Evolutionary conservation across 768 basidiomycete species (phyloP), one percentile per base, ranked within the genome.

Genomic region (Mrakia frigida): DNA sequence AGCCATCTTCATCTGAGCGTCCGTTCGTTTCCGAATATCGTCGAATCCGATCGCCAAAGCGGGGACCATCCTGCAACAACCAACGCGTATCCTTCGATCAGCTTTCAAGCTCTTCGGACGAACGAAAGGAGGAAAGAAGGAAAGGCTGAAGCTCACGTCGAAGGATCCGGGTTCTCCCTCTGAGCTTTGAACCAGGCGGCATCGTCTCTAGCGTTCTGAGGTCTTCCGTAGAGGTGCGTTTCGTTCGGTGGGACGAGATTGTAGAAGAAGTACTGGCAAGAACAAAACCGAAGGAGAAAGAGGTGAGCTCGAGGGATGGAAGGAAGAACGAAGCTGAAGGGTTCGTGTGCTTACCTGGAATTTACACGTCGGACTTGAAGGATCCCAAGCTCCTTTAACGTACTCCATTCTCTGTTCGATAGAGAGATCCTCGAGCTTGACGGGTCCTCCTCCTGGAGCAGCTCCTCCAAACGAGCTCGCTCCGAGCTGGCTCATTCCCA

Each of bases 151-250:
- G 10, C 81, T 77, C 70, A 83, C 82, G 71, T 77, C 16, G 77
- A 74, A 1, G 82, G 82, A 74, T 83, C 82, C 7, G 82, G 82
- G 68, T 83, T 83, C 71, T 82, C 82, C 52, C 82, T 71, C 68
- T 80, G 50, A 6, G 82, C 82, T 63, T 80, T 81, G 43, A 73
- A 79, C 82, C 82, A 83, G 41, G 81, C 80, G 7, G 79, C 80
- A 33, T 83, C 82, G 78, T 83, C 82, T 31, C 46, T 81, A 43
- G 81, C 82, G 9, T 75, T 80, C 18, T 76, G 71, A 18, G 82
- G 82, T 71, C 82, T 74, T 16, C 80, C 82, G 78, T 83, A 83
- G 35, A 80, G 79, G 25, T 78, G 75, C 6, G 81, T 77, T 35
- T 81, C 81, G 16, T 81, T 81, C 28, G 81, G 77, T 28, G 81